phyloP scores from a whole-genome alignment of 805 yeast genomes.

The Metschnikowia koreensis region DNA sequence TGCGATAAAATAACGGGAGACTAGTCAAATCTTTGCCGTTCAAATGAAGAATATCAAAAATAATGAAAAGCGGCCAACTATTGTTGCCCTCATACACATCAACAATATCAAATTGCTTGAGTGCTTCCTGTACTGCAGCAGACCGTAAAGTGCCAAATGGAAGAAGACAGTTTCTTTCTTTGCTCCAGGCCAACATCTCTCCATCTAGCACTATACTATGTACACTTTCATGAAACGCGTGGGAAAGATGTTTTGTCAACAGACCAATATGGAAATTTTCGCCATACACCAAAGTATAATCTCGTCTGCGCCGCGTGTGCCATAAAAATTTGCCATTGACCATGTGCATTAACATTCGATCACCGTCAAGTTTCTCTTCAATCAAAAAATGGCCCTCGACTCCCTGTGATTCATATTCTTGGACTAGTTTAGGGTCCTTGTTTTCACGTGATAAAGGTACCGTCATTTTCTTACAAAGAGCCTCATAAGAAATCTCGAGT shows the following conservation, averaged over 20 bases:
- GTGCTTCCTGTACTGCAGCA: conserved; percentile 57
- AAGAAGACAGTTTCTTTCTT: conserved; percentile 48
- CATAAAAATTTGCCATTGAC: conserved; percentile 38
- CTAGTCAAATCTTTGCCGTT: conserved; percentile 65
- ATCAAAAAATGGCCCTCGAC: conserved; percentile 49
- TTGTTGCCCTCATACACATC: conserved; percentile 26
- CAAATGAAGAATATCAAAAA: conserved; percentile 70
- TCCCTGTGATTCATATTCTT: conserved; percentile 14
- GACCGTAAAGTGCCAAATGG: conserved; percentile 83
- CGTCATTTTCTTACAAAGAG: conserved; percentile 47
- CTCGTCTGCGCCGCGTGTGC: conserved; percentile 68
- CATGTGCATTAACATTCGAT: conserved; percentile 77
- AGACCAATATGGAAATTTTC: conserved; percentile 47
- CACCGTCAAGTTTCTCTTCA: conserved; percentile 95
- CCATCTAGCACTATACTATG: conserved; percentile 67
- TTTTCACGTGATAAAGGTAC: conserved; percentile 25
- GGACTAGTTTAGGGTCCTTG: conserved; percentile 17
- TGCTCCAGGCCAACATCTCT: conserved; percentile 90
- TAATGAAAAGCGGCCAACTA: conserved; percentile 54
- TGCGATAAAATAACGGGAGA: conserved; percentile 55
- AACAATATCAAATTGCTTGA: conserved; percentile 30
- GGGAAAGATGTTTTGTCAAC: conserved; percentile 49
- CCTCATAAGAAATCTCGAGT: conserved; percentile 47
- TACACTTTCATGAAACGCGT: conserved; percentile 40
- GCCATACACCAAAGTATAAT: conserved; percentile 73